Conservation (phyloP, 2,329 filamentous ascomycete genomes). For the Aureobasidium sp. region DNA sequence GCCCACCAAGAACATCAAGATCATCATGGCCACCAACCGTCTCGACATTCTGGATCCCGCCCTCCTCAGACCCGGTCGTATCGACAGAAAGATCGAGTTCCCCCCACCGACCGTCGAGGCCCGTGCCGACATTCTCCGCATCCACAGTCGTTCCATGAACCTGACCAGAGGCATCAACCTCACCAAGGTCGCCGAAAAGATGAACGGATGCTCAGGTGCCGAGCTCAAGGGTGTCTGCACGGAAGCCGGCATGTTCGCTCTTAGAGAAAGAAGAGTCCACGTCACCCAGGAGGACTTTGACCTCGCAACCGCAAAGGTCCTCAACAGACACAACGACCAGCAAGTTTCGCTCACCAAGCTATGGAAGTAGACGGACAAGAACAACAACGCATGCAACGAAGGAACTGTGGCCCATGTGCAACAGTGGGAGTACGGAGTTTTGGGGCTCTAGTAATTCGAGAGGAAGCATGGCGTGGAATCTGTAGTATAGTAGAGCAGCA, state of each 20-base stretch:
- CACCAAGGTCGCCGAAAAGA: conserved; percentile 98
- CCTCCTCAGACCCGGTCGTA: conserved; percentile 87
- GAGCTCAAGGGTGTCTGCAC: conserved; percentile 99
- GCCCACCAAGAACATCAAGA: conserved; percentile 99
- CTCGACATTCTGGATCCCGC: conserved; percentile 95
- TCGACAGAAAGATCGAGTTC: conserved; percentile 98
- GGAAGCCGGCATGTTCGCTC: conserved; percentile 95
- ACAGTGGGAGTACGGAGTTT: conserved; percentile 8
- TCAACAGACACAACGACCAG: conserved; percentile 99
- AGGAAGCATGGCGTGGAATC: conserved; percentile 6
- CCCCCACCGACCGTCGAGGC: conserved; percentile 94
- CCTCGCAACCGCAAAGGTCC: conserved; percentile 93
- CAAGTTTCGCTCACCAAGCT: conserved; percentile 83
- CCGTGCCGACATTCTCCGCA: conserved; percentile 91
- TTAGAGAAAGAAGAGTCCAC: conserved; percentile 90
- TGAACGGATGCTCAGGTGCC: conserved; percentile 97
- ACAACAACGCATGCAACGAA: conserved; percentile 3
- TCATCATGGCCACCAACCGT: conserved; percentile 99
- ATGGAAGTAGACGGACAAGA: conserved; percentile 52
- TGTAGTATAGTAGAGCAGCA: conserved; percentile 9
- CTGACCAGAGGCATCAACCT: conserved; percentile 94
- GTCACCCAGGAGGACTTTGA: conserved; percentile 99
- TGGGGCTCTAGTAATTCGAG: neutral
- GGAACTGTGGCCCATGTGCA: neutral
- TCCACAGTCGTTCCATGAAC: conserved; percentile 98